Percentiles rank a stretch among this genome's conserved stretches.
Evolutionary conservation across 1,284 basidiomycete species (phyloP).

Genomic region (Naganishia cerealis): DNA sequence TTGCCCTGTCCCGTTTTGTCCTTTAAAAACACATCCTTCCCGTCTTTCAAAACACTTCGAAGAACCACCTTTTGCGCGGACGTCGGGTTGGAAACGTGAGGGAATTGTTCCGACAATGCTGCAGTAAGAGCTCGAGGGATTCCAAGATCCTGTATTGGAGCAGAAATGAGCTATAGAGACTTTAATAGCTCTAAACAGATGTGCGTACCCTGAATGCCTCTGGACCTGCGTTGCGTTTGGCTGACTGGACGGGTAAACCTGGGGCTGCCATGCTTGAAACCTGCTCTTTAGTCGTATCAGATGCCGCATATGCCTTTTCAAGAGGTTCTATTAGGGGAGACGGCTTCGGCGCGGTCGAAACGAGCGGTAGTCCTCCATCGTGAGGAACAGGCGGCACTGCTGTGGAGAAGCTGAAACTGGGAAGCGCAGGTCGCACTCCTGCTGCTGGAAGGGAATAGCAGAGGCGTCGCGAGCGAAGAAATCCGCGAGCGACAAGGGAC

Average conservation of each 20-base stretch:
- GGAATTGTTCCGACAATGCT: conserved; percentile 6
- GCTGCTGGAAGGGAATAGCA: background rate
- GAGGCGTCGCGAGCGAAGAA: conserved; percentile 6
- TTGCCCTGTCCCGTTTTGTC: conserved; percentile 29
- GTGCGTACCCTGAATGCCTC: conserved; percentile 11
- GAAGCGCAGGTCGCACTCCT: background rate
- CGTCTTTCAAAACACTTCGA: conserved; percentile 3
- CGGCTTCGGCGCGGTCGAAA: background rate
- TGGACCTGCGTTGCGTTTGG: background rate
- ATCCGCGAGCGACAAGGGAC: conserved; percentile 8
- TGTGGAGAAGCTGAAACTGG: background rate
- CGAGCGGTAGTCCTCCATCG: background rate
- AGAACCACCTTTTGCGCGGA: conserved; percentile 10
- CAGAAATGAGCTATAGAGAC: background rate
- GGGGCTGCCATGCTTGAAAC: background rate
- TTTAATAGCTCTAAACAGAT: too few relatives aligned
- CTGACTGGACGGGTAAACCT: background rate
- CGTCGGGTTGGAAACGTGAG: conserved; percentile 8
- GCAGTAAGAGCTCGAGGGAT: background rate
- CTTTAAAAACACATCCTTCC: conserved; percentile 28
- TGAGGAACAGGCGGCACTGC: background rate
- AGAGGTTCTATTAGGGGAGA: background rate
- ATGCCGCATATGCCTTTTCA: background rate
- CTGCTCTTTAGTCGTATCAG: background rate
- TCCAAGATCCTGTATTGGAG: background rate